Conservation (phyloP, 2,329 filamentous ascomycete species). For the Cladophialophora carrionii region DNA sequence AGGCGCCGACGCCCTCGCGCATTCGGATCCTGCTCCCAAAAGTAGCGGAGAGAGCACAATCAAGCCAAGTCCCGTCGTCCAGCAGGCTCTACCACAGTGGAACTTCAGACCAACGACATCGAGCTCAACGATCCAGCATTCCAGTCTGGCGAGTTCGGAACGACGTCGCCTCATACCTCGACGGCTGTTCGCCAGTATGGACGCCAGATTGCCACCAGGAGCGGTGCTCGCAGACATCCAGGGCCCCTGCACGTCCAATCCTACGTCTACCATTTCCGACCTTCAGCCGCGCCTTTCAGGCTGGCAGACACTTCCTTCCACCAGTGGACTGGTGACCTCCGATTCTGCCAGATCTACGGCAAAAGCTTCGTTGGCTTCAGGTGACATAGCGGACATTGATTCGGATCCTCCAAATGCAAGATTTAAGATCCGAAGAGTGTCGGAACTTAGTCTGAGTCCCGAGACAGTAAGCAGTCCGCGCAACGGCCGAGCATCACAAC, state of each 20-base stretch:
- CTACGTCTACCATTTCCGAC: slow-evolving; percentile 12
- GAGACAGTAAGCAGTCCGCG: slow-evolving; percentile 1
- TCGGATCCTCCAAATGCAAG: slow-evolving; percentile 26
- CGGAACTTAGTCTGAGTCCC: slow-evolving; percentile 22
- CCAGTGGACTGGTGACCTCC: slow-evolving; percentile 17
- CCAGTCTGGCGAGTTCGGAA: slow-evolving; percentile 34
- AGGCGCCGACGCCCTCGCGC: not conserved
- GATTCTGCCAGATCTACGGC: slow-evolving; percentile 14
- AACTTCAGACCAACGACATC: slow-evolving; percentile 29
- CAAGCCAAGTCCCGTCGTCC: slow-evolving; percentile 13
- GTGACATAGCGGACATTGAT: slow-evolving; percentile 36
- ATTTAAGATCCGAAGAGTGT: slow-evolving; percentile 29
- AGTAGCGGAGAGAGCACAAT: slow-evolving; percentile 22
- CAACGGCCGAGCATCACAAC: not conserved
- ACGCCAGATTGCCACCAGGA: slow-evolving; percentile 25
- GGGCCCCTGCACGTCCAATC: not conserved
- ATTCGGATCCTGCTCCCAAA: not conserved
- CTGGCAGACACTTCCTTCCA: slow-evolving; percentile 37
- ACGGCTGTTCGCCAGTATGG: slow-evolving; percentile 37
- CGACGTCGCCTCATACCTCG: slow-evolving; percentile 32
- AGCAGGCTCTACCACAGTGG: slow-evolving; percentile 1
- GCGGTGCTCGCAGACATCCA: slow-evolving; percentile 2
- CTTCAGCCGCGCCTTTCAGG: slow-evolving; percentile 27
- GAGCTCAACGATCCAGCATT: slow-evolving; percentile 27
- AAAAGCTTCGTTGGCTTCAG: slow-evolving; percentile 32